Percentiles rank a stretch among this genome's conserved stretches.
These are phyloP conservation scores for Sarocladium brachiariae DNA, from an alignment of 2,329 filamentous ascomycete species.

Conservation along the genomic window DNA sequence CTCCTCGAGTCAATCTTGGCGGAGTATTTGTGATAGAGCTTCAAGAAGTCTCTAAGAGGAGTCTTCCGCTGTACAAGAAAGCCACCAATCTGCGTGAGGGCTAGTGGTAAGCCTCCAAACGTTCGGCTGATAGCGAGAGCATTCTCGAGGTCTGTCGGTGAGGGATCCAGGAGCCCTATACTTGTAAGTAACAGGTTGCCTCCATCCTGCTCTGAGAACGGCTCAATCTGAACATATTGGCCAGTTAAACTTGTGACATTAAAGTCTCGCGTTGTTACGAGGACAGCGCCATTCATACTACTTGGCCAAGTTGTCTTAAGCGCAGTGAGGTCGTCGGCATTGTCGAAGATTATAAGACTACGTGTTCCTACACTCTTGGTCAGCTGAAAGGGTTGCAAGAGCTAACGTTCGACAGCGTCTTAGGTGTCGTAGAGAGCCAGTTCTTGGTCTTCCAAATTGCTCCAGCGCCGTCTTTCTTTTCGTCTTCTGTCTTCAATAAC, in stretches of 20 bases:
- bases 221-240: too few relatives aligned
- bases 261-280: slow-evolving; percentile 20
- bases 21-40: slow-evolving; percentile 20
- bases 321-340: slow-evolving; percentile 20
- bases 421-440: slow-evolving; percentile 19
- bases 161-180: too few relatives aligned
- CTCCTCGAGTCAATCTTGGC: slow-evolving; percentile 20
- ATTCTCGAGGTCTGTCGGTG: too few relatives aligned
- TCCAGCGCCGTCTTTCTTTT: slow-evolving; percentile 15
- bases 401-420: too few relatives aligned
- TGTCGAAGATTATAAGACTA: slow-evolving; percentile 23
- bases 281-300: slow-evolving; percentile 15
- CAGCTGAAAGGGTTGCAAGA: too few relatives aligned
- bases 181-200: too few relatives aligned
- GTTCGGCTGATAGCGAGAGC: slow-evolving; percentile 14
- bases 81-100: neutral
- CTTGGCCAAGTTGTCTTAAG: slow-evolving; percentile 20
- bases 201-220: too few relatives aligned
- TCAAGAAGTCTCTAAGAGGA: slow-evolving; percentile 18
- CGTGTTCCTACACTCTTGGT: too few relatives aligned
- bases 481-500: slow-evolving; percentile 12
- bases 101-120: slow-evolving; percentile 4
- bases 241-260: slow-evolving; percentile 12
- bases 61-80: neutral
- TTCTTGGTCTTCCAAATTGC: slow-evolving; percentile 19